phyloP scores from a whole-genome alignment of 768 basidiomycete genomes.

The Calocybe gangraenosa region DNA sequence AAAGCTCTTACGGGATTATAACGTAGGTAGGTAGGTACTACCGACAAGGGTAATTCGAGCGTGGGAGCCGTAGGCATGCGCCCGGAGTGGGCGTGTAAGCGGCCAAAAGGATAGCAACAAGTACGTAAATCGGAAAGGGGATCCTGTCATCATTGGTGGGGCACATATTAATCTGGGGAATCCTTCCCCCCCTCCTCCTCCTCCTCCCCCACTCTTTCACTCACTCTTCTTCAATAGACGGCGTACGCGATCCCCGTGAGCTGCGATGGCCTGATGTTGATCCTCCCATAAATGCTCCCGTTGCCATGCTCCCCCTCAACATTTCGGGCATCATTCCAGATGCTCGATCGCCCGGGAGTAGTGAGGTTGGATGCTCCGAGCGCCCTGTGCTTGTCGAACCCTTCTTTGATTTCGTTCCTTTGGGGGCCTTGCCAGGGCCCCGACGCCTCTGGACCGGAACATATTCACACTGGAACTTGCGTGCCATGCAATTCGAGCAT shows the following conservation, averaged over 20 bases:
- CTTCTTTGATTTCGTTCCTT: slow-evolving; percentile 49
- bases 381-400: slow-evolving; percentile 12
- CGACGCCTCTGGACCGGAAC: slow-evolving; percentile 50
- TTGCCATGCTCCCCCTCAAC: background rate
- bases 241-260: slow-evolving; percentile 22
- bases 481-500: slow-evolving; percentile 59
- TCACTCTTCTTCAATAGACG: slow-evolving; percentile 29
- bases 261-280: slow-evolving; percentile 14
- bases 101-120: slow-evolving; percentile 44
- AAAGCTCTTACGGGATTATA: slow-evolving; percentile 7
- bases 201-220: no score
- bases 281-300: background rate
- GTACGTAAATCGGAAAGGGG: slow-evolving; percentile 43
- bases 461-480: slow-evolving; percentile 51
- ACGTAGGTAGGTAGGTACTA: slow-evolving; percentile 18
- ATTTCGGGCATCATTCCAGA: slow-evolving; percentile 13
- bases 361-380: slow-evolving; percentile 14
- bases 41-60: slow-evolving; percentile 32
- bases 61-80: slow-evolving; percentile 50
- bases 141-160: slow-evolving; percentile 39
- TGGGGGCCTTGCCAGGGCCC: slow-evolving; percentile 73
- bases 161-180: slow-evolving; percentile 42
- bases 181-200: no score
- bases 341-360: slow-evolving; percentile 10
- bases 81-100: slow-evolving; percentile 41